These are phyloP conservation scores for Epichloe brachyelytri DNA, from an alignment of 2,329 filamentous ascomycete genomes.

Conservation along the genomic window DNA sequence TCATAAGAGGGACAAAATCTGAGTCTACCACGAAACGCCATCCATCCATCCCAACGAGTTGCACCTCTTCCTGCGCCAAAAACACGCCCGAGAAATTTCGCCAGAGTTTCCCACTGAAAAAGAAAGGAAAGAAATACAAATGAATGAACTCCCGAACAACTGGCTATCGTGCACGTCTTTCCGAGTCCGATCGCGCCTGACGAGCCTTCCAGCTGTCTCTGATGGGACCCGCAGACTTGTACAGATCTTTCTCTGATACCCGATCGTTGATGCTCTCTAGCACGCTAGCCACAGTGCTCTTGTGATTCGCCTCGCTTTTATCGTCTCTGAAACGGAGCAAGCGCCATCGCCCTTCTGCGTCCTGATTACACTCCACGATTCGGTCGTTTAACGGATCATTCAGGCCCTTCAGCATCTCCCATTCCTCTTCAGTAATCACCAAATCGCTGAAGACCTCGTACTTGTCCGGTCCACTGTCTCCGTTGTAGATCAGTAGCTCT, in stretches of 20 bases:
- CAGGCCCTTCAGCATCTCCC: conserved; percentile 66
- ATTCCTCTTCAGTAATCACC: conserved; percentile 61
- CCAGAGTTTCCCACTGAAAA: not conserved
- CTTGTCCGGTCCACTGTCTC: conserved; percentile 33
- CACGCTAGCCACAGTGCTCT: conserved; percentile 70
- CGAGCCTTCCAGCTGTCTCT: conserved; percentile 68
- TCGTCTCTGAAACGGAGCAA: conserved; percentile 86
- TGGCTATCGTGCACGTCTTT: conserved; percentile 10
- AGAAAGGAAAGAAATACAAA: not conserved
- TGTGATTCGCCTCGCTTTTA: conserved; percentile 83
- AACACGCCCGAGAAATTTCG: not conserved
- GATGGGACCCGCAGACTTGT: conserved; percentile 56
- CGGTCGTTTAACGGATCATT: conserved; percentile 68
- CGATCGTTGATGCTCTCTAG: conserved; percentile 79
- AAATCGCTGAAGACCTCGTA: conserved; percentile 58
- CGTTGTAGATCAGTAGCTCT: conserved; percentile 58
- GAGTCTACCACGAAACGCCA: conserved; percentile 1
- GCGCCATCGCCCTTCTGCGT: conserved; percentile 64
- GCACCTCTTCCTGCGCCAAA: not conserved
- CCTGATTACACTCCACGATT: conserved; percentile 82
- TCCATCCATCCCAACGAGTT: not conserved
- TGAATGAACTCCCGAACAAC: not conserved
- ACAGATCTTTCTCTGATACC: conserved; percentile 71
- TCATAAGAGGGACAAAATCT: too few species aligned
- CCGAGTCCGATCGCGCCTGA: conserved; percentile 20